Percentiles rank a stretch among this genome's conserved stretches.
These are phyloP conservation scores for Trypanosoma rangeli DNA, from an alignment of 208 protist genomes.

Conservation along the genomic window DNA sequence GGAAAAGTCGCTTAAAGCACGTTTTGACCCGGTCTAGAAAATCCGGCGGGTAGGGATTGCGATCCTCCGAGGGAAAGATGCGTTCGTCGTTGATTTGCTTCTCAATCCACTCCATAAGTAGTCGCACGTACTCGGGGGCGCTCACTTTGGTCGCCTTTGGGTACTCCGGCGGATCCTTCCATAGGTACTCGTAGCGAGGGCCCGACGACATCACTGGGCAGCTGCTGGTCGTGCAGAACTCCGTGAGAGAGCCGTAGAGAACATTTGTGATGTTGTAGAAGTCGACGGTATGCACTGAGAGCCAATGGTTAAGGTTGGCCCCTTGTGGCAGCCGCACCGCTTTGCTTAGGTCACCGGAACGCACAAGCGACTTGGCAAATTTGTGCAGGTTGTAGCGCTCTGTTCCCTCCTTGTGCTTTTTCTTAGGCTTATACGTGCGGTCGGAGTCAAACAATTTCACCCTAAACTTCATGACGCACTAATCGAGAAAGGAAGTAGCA, in stretches of 20 bases:
- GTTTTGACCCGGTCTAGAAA: slow-evolving; percentile 91
- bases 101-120: slow-evolving; percentile 99
- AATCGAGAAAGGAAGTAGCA: background rate
- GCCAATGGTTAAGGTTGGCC: slow-evolving; percentile 97
- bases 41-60: slow-evolving; percentile 84
- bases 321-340: slow-evolving; percentile 95
- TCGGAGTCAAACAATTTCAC: slow-evolving; percentile 89
- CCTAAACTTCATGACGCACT: slow-evolving; percentile 54
- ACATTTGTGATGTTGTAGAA: slow-evolving; percentile 99
- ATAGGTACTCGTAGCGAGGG: slow-evolving; percentile 96
- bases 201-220: slow-evolving; percentile 97
- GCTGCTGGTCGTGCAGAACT: slow-evolving; percentile 96
- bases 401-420: slow-evolving; percentile 94
- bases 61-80: slow-evolving; percentile 95
- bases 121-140: slow-evolving; percentile 97
- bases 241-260: slow-evolving; percentile 98
- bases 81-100: slow-evolving; percentile 95
- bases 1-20: slow-evolving; percentile 98
- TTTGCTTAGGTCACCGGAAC: slow-evolving; percentile 93
- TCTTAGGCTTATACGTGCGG: slow-evolving; percentile 96
- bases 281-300: slow-evolving; percentile 98
- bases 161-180: slow-evolving; percentile 95
- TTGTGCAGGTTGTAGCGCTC: slow-evolving; percentile 96
- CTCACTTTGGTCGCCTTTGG: slow-evolving; percentile 95
- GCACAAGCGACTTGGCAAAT: slow-evolving; percentile 82